phyloP scores from a whole-genome alignment of 1,284 basidiomycete species.

The Ustilago shanxiensis region DNA sequence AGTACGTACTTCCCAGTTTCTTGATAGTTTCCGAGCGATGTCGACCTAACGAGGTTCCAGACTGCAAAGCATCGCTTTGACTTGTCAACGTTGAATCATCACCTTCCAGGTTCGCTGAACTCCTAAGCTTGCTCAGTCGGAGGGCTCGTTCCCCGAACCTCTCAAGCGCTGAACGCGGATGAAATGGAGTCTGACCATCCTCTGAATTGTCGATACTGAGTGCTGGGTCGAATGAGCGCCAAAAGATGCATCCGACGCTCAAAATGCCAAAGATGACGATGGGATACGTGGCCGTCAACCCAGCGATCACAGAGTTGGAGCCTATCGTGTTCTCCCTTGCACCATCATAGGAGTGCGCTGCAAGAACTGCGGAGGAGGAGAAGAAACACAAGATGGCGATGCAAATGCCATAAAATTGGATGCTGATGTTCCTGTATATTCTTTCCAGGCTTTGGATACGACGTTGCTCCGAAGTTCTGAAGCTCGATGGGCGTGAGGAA shows the following conservation, averaged over 20 bases:
- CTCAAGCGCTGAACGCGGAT: background rate
- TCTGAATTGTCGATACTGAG: slow-evolving; percentile 38
- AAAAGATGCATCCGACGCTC: slow-evolving; percentile 20
- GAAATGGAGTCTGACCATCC: background rate
- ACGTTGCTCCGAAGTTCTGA: slow-evolving; percentile 13
- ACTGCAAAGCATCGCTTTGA: background rate
- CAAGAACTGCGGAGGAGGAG: background rate
- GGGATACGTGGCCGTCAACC: slow-evolving; percentile 13
- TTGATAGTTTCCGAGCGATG: background rate
- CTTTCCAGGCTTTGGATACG: slow-evolving; percentile 20
- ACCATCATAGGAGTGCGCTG: slow-evolving; percentile 8
- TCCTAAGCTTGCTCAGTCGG: background rate
- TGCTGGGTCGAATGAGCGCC: slow-evolving; percentile 43
- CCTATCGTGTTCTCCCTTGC: slow-evolving; percentile 16
- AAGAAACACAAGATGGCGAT: slow-evolving; percentile 26
- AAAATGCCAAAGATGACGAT: slow-evolving; percentile 15
- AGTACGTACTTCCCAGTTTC: background rate
- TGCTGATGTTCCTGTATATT: slow-evolving; percentile 25
- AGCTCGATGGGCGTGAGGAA: background rate
- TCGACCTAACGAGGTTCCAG: background rate
- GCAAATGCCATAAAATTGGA: slow-evolving; percentile 31
- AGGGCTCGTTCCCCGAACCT: background rate
- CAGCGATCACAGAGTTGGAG: background rate
- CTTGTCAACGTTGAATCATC: background rate
- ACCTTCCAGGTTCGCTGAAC: background rate